Percentiles rank a stretch among this genome's conserved stretches.
phyloP scores from a whole-genome alignment of 805 yeast genomes.

The Wickerhamiella sergipiensis region DNA sequence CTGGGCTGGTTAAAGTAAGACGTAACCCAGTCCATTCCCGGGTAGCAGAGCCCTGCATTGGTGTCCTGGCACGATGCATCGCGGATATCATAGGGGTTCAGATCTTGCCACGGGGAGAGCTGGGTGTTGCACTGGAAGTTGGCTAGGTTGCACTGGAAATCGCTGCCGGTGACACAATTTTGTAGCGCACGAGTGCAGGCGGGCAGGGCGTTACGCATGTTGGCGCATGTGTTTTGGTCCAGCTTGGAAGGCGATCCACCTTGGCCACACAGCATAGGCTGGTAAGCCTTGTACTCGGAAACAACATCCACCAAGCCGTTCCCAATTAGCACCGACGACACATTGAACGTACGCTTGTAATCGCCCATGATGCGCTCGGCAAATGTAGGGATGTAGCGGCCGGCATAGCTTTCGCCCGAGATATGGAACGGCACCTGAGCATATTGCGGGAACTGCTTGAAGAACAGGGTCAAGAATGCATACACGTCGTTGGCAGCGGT shows the following conservation, averaged over 20 bases:
- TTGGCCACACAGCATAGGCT: constrained; percentile 88
- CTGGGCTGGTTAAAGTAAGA: constrained; percentile 38
- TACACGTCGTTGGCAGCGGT: constrained; percentile 83
- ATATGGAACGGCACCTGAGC: constrained; percentile 52
- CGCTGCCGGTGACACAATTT: constrained; percentile 9
- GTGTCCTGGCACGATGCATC: constrained; percentile 45
- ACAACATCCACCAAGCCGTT: constrained; percentile 85
- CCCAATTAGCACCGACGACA: constrained; percentile 75
- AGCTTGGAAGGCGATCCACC: constrained; percentile 46
- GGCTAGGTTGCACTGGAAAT: constrained; percentile 8
- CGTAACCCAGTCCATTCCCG: constrained; percentile 38
- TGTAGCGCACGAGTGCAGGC: constrained; percentile 7
- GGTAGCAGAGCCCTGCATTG: constrained; percentile 42
- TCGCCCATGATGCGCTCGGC: constrained; percentile 39
- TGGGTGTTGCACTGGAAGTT: constrained; percentile 6
- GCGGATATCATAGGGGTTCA: constrained; percentile 55
- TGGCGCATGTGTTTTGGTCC: constrained; percentile 6
- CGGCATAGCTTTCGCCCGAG: constrained; percentile 90
- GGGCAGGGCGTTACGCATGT: constrained; percentile 5
- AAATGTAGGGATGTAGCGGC: constrained; percentile 82
- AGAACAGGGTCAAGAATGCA: constrained; percentile 71
- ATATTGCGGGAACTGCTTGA: constrained; percentile 68
- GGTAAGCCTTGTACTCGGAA: constrained; percentile 62
- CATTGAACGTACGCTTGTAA: constrained; percentile 41
- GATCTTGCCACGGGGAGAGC: constrained; percentile 24